Evolutionary conservation across 2,329 filamentous ascomycete species (phyloP).

Genomic region (Claviceps purpurea): DNA sequence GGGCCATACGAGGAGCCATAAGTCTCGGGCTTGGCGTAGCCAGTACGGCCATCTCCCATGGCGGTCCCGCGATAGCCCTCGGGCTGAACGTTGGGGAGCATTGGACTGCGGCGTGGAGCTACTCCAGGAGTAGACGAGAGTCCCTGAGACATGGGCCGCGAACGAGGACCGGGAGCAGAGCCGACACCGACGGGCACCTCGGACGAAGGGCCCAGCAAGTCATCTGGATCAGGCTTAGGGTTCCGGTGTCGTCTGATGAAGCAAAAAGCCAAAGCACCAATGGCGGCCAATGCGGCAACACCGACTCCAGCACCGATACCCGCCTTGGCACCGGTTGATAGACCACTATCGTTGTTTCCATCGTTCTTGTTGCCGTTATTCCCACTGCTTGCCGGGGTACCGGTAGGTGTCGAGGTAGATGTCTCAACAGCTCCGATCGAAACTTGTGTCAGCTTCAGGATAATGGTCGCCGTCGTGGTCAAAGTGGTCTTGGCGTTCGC

Average conservation of each 20-base stretch:
- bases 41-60: conserved; percentile 24
- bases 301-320: conserved; percentile 29
- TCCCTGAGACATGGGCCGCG: conserved; percentile 19
- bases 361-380: not conserved
- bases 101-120: conserved; percentile 14
- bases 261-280: conserved; percentile 18
- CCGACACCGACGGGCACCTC: conserved; percentile 26
- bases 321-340: conserved; percentile 29
- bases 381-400: conserved; percentile 12
- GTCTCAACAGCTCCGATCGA: conserved; percentile 18
- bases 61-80: conserved; percentile 28
- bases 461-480: conserved; percentile 24
- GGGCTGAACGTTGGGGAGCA: conserved; percentile 11
- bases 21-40: conserved; percentile 24
- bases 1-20: conserved; percentile 19
- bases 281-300: conserved; percentile 21
- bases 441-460: conserved; percentile 21
- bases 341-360: conserved; percentile 13
- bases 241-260: conserved; percentile 18
- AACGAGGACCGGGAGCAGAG: conserved; percentile 7
- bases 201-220: conserved; percentile 25
- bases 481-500: conserved; percentile 24
- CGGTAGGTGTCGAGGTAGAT: conserved; percentile 14
- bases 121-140: conserved; percentile 14
- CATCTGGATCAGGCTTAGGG: conserved; percentile 23